Conservation (phyloP, 73 alveolate genomes). For the Paramecium sexaurelia region DNA sequence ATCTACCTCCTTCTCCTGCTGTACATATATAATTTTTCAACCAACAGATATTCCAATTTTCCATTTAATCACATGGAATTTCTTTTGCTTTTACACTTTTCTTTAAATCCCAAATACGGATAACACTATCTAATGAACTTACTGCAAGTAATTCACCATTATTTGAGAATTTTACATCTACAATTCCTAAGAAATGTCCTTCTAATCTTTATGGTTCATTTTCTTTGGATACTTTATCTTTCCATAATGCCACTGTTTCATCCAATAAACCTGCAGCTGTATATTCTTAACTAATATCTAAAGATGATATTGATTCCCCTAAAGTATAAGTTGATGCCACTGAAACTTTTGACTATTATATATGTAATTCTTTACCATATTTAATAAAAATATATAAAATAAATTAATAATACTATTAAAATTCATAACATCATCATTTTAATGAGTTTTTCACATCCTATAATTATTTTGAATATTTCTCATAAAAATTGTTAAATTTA, state of each 20-base stretch:
- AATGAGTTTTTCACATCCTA: neutral
- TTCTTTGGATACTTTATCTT: neutral
- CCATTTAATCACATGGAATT: constrained; percentile 62
- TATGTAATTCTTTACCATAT: neutral
- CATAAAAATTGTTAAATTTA: neutral
- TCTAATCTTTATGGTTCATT: constrained; percentile 41
- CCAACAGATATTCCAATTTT: constrained; percentile 69
- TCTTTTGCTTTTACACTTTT: constrained; percentile 42
- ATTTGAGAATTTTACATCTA: constrained; percentile 59
- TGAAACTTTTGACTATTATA: constrained; percentile 10
- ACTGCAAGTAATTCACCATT: constrained; percentile 49
- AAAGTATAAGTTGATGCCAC: constrained; percentile 27
- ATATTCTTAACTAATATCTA: constrained; percentile 57
- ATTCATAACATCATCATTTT: neutral
- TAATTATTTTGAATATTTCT: neutral
- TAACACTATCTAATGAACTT: constrained; percentile 64
- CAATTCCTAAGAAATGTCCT: constrained; percentile 65
- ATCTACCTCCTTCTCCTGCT: constrained; percentile 69
- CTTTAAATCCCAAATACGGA: constrained; percentile 66
- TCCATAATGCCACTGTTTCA: constrained; percentile 66
- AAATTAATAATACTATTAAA: neutral
- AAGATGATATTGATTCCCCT: constrained; percentile 64
- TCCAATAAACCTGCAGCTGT: constrained; percentile 67
- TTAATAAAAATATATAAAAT: neutral
- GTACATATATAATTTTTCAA: constrained; percentile 42